Percentiles rank a stretch among this genome's conserved stretches.
Evolutionary conservation across 169 alveolate genomes (phyloP).

Genomic region (Cryptosporidium sp.): DNA sequence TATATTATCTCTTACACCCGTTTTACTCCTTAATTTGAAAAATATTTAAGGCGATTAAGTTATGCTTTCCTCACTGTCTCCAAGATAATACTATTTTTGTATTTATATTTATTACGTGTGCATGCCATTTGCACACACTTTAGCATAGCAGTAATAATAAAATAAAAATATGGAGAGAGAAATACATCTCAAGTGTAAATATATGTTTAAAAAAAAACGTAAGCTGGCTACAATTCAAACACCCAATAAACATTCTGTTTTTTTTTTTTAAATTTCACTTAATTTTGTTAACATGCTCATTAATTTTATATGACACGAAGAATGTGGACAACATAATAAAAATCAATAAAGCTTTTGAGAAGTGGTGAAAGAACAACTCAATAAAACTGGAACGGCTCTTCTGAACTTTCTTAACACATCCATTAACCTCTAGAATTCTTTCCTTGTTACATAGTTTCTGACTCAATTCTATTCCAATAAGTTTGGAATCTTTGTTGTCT

Average conservation of each 20-base stretch:
- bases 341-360: slow-evolving; percentile 9
- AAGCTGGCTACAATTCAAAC: background rate
- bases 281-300: slow-evolving; percentile 11
- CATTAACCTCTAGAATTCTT: slow-evolving; percentile 18
- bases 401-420: background rate
- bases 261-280: background rate
- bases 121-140: slow-evolving; percentile 5
- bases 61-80: background rate
- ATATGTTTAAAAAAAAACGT: no score
- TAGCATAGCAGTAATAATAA: background rate
- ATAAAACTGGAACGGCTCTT: background rate
- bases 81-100: background rate
- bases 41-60: background rate
- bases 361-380: background rate
- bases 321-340: slow-evolving; percentile 4
- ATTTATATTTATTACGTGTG: background rate
- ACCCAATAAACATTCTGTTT: background rate
- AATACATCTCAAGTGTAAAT: background rate
- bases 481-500: slow-evolving; percentile 9
- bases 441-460: slow-evolving; percentile 17
- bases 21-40: background rate
- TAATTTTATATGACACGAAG: slow-evolving; percentile 11
- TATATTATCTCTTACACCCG: background rate
- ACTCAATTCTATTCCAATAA: slow-evolving; percentile 2
- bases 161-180: background rate